These are phyloP conservation scores for Camellia oleifera DNA, from an alignment of 179 eudicot genomes.

Conservation along the genomic window DNA sequence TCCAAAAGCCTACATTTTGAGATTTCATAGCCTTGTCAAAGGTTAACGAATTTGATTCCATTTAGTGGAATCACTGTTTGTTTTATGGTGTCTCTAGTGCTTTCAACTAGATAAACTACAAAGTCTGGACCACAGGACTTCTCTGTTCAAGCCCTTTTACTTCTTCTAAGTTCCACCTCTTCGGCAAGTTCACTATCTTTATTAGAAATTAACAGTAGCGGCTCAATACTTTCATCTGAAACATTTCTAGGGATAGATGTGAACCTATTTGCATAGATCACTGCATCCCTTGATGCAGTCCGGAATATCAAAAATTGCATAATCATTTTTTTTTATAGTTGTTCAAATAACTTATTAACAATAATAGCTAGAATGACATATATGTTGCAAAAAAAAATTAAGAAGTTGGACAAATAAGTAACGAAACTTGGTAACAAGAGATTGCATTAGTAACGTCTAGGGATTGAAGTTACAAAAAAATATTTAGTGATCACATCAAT, in stretches of 20 bases:
- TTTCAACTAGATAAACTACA: not conserved
- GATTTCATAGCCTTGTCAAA: not conserved
- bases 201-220: not conserved
- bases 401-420: too few species aligned
- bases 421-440: too few species aligned
- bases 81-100: not conserved
- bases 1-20: not conserved
- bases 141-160: not conserved
- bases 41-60: not conserved
- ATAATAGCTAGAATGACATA: too few species aligned
- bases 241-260: not conserved
- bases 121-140: not conserved
- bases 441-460: not conserved
- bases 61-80: not conserved
- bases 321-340: too few species aligned
- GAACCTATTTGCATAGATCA: not conserved
- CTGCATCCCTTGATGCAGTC: not conserved
- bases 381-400: too few species aligned
- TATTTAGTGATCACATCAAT: too few species aligned
- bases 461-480: too few species aligned
- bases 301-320: too few species aligned
- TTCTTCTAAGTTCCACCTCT: not conserved
- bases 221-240: too few species aligned
- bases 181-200: not conserved
- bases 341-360: too few species aligned